Evolutionary conservation across 495 filamentous ascomycete species (phyloP).

Genomic region (Penicillium bovifimosum): DNA sequence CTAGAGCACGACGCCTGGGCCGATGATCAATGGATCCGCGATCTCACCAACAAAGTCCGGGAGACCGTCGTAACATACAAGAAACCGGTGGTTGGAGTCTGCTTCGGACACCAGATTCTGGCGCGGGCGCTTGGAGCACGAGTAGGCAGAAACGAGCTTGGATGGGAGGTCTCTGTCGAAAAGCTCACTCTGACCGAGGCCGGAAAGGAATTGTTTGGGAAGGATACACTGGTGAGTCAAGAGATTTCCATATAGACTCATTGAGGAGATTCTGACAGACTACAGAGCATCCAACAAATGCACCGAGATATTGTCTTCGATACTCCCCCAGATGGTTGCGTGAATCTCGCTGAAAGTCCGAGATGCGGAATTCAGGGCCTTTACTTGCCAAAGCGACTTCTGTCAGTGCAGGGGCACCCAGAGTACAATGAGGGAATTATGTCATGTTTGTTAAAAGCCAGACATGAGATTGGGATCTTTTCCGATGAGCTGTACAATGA

Average conservation of each 20-base stretch:
- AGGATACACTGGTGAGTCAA: constrained; percentile 55
- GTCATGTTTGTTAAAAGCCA: constrained; percentile 52
- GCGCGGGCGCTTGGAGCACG: constrained; percentile 65
- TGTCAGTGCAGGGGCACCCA: constrained; percentile 84
- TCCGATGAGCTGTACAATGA: constrained; percentile 55
- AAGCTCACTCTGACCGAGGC: constrained; percentile 57
- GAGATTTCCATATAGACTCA: not conserved
- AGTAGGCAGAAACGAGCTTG: constrained; percentile 54
- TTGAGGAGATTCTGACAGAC: not conserved
- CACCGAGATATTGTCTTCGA: constrained; percentile 70
- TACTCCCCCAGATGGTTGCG: constrained; percentile 58
- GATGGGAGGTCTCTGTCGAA: constrained; percentile 75
- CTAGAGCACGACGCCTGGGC: constrained; percentile 55
- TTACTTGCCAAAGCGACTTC: constrained; percentile 53
- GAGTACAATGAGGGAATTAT: constrained; percentile 76
- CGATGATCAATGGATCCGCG: constrained; percentile 64
- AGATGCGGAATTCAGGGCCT: constrained; percentile 71
- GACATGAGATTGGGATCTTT: constrained; percentile 61
- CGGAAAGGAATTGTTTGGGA: constrained; percentile 64
- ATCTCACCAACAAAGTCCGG: constrained; percentile 59
- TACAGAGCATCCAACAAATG: constrained; percentile 71
- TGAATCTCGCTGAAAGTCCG: constrained; percentile 56
- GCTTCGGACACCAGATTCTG: constrained; percentile 91
- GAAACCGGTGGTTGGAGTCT: constrained; percentile 70
- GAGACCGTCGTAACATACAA: constrained; percentile 45